Percentiles rank a stretch among this genome's conserved stretches.
Conservation (phyloP, 2,329 filamentous ascomycete species). For the Hypoxylon sp. region DNA sequence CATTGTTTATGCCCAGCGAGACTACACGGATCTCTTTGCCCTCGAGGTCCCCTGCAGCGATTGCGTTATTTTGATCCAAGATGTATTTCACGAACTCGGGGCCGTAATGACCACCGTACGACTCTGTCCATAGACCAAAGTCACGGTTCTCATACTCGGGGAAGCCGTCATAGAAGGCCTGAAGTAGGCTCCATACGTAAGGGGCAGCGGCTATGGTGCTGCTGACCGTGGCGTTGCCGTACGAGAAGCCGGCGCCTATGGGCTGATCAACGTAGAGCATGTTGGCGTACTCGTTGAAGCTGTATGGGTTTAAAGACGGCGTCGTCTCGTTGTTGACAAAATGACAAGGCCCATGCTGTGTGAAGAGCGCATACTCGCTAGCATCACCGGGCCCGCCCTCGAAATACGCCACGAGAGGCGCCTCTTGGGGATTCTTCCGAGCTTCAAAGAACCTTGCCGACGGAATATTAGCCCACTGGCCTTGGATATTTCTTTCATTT, state of each 20-base stretch:
- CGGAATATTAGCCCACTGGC: background rate
- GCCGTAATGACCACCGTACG: conserved; percentile 66
- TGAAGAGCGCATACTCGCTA: conserved; percentile 52
- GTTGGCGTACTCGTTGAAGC: conserved; percentile 53
- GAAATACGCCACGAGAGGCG: conserved; percentile 49
- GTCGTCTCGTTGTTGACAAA: conserved; percentile 48
- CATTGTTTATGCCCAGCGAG: conserved; percentile 48
- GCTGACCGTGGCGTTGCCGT: conserved; percentile 47
- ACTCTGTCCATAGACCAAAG: conserved; percentile 62
- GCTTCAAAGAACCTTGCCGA: conserved; percentile 47
- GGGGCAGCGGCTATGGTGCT: conserved; percentile 56
- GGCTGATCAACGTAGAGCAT: conserved; percentile 53
- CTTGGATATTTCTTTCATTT: no score
- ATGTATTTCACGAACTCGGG: conserved; percentile 65
- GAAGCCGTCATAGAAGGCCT: conserved; percentile 69
- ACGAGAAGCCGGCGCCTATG: conserved; percentile 52
- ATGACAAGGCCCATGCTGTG: conserved; percentile 55
- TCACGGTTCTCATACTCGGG: conserved; percentile 67
- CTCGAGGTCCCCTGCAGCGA: conserved; percentile 50
- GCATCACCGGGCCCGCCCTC: conserved; percentile 53
- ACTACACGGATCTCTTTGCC: conserved; percentile 46
- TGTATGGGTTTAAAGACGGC: conserved; percentile 54
- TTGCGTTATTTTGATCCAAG: conserved; percentile 62
- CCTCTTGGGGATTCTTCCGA: conserved; percentile 42
- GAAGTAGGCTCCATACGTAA: conserved; percentile 64